These are phyloP conservation scores for Mycosphaerella sp. DNA, from an alignment of 2,329 filamentous ascomycete species.

Conservation along the genomic window DNA sequence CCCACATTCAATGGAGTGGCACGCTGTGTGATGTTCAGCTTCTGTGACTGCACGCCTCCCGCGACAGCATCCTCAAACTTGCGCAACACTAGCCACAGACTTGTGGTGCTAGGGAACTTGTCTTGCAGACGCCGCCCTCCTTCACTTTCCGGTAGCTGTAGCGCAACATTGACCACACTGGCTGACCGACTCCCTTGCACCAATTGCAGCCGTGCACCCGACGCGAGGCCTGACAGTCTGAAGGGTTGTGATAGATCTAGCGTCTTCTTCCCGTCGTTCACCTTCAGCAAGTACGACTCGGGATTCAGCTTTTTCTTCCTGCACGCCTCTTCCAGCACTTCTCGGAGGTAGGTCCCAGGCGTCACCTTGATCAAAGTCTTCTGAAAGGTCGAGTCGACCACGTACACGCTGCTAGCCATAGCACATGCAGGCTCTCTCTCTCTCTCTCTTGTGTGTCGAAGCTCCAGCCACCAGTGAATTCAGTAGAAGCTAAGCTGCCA, in stretches of 20 bases:
- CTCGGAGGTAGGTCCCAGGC: conserved; percentile 72
- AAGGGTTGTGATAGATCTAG: conserved; percentile 81
- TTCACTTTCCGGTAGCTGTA: conserved; percentile 73
- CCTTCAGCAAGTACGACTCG: conserved; percentile 77
- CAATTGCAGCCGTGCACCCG: conserved; percentile 88
- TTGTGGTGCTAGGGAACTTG: conserved; percentile 82
- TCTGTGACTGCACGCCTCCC: conserved; percentile 36
- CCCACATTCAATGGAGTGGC: conserved; percentile 60
- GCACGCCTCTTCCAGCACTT: conserved; percentile 83
- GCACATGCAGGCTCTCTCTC: conserved; percentile 47
- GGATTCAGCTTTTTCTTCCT: conserved; percentile 67
- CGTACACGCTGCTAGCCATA: conserved; percentile 68
- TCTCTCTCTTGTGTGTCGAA: no score
- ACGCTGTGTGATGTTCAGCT: conserved; percentile 75
- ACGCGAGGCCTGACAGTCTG: conserved; percentile 71
- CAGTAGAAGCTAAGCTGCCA: conserved; percentile 7
- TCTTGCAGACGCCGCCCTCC: conserved; percentile 63
- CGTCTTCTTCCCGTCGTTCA: conserved; percentile 68
- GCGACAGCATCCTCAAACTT: conserved; percentile 76
- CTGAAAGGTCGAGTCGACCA: conserved; percentile 73
- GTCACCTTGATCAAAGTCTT: conserved; percentile 76
- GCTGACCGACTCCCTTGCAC: conserved; percentile 81
- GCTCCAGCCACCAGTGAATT: no score
- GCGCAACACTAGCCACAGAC: conserved; percentile 81
- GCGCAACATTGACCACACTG: conserved; percentile 77